Conservation (phyloP, 2,329 filamentous ascomycete species). For the Lasiodiplodia sp. region DNA sequence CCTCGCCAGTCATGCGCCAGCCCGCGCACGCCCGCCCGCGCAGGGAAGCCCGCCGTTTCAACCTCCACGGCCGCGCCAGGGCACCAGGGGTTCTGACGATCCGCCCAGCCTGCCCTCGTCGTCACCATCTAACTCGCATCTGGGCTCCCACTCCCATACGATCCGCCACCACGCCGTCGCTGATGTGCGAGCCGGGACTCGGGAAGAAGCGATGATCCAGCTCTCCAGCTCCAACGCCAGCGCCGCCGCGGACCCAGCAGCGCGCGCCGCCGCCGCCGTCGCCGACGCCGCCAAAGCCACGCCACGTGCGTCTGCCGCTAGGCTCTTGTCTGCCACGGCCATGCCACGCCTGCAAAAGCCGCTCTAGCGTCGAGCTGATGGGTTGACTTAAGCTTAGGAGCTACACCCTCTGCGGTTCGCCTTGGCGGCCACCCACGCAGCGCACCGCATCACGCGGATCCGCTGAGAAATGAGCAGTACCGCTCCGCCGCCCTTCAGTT, state of each 20-base stretch:
- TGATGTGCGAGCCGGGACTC: slow-evolving; percentile 19
- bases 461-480: slow-evolving; percentile 26
- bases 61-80: slow-evolving; percentile 11
- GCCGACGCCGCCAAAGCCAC: not conserved
- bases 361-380: slow-evolving; percentile 11
- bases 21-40: slow-evolving; percentile 17
- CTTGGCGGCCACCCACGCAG: slow-evolving; percentile 22
- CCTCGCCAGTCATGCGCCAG: slow-evolving; percentile 17
- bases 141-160: slow-evolving; percentile 24
- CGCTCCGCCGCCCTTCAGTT: slow-evolving; percentile 6
- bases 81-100: slow-evolving; percentile 11
- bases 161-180: slow-evolving; percentile 20
- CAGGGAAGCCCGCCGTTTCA: slow-evolving; percentile 25
- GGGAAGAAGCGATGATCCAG: slow-evolving; percentile 21
- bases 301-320: not conserved
- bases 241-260: not conserved
- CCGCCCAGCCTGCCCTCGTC: slow-evolving; percentile 17
- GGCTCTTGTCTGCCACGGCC: not conserved
- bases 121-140: slow-evolving; percentile 11
- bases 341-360: not conserved
- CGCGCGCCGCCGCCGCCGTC: not conserved
- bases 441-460: slow-evolving; percentile 23
- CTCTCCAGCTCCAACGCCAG: not conserved
- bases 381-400: slow-evolving; percentile 23
- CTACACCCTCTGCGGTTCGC: slow-evolving; percentile 12